Evolutionary conservation across 164 flowering plant genomes (phyloP).

Genomic region (Protea cynaroides): DNA sequence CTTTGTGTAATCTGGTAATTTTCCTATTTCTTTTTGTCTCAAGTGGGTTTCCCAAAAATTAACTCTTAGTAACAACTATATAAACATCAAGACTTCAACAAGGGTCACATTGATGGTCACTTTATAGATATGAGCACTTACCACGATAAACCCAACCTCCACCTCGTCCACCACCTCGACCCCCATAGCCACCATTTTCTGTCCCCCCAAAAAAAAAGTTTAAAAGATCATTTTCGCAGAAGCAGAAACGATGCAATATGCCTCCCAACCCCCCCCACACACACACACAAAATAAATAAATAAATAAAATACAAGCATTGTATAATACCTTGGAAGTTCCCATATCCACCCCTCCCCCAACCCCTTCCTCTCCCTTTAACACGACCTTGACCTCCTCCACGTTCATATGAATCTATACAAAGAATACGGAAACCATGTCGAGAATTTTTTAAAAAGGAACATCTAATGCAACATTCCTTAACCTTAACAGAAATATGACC

Average conservation of each 20-base stretch:
- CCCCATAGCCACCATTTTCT: slow-evolving; percentile 60
- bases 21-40: too few relatives aligned
- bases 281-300: background rate
- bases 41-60: too few relatives aligned
- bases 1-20: too few relatives aligned
- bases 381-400: slow-evolving; percentile 72
- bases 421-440: slow-evolving; percentile 3
- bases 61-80: too few relatives aligned
- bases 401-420: slow-evolving; percentile 52
- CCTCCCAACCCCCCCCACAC: too few relatives aligned
- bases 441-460: background rate
- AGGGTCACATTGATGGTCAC: too few relatives aligned
- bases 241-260: too few relatives aligned
- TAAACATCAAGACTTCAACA: too few relatives aligned
- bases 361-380: slow-evolving; percentile 60
- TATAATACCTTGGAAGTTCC: slow-evolving; percentile 30
- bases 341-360: slow-evolving; percentile 60
- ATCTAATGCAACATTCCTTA: background rate
- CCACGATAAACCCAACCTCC: slow-evolving; percentile 49
- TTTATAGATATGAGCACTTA: slow-evolving; percentile 12
- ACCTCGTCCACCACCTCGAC: slow-evolving; percentile 56
- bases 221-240: too few relatives aligned
- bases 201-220: background rate
- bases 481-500: slow-evolving; percentile 24
- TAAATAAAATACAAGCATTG: background rate